These are phyloP conservation scores for Mycena pura DNA, from an alignment of 768 basidiomycete species.

Conservation along the genomic window DNA sequence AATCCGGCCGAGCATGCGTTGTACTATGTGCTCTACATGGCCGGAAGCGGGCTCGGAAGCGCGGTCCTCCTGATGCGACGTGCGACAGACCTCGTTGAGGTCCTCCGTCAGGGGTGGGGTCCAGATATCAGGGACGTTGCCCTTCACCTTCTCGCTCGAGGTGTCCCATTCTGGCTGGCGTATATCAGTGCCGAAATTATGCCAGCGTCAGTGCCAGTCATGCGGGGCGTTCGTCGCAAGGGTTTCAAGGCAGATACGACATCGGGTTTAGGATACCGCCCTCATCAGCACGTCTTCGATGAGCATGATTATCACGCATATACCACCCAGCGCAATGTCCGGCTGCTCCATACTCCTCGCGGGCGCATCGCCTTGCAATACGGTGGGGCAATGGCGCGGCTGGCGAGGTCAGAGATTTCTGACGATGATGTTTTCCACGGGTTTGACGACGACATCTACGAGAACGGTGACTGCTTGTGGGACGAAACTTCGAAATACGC, in stretches of 20 bases:
- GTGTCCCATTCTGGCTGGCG: neutral
- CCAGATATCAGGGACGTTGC: neutral
- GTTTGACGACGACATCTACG: neutral
- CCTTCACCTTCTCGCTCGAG: neutral
- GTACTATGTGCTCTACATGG: neutral
- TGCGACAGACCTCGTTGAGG: neutral
- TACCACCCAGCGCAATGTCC: too few relatives aligned
- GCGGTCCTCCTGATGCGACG: neutral
- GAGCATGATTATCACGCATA: neutral
- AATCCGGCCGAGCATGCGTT: neutral
- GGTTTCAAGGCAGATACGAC: neutral
- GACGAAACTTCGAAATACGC: neutral
- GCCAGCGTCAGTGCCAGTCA: neutral
- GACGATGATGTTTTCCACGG: too few relatives aligned
- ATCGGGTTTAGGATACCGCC: neutral
- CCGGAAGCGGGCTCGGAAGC: neutral
- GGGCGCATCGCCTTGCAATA: neutral
- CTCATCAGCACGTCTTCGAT: neutral
- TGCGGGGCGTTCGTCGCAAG: neutral
- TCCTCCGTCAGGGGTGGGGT: slow-evolving; percentile 1
- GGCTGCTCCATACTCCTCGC: neutral
- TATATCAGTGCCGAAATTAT: neutral
- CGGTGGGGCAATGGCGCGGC: neutral
- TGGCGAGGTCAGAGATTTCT: neutral
- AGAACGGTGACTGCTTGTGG: neutral